phyloP scores from a whole-genome alignment of 208 protist species.

The Trypanosoma avium region DNA sequence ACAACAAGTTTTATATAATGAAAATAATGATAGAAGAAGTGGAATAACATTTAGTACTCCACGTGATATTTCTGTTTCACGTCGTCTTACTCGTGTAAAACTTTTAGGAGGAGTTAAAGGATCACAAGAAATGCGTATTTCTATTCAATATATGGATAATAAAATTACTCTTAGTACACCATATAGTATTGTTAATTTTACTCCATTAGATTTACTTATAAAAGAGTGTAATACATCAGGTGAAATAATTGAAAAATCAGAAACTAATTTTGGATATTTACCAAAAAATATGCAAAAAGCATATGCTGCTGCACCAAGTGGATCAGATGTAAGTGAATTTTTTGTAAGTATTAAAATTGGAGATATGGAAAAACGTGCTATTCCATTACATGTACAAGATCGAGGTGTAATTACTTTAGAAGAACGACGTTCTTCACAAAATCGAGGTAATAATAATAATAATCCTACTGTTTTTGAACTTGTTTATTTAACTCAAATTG shows the following conservation, averaged over 20 bases:
- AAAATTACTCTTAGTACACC: constrained; percentile 59
- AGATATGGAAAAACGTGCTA: constrained; percentile 34
- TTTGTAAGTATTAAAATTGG: constrained; percentile 68
- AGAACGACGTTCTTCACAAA: constrained; percentile 4
- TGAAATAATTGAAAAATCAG: constrained; percentile 25
- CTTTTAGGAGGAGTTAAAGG: constrained; percentile 2
- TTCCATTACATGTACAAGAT: constrained; percentile 83
- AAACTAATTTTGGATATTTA: constrained; percentile 62
- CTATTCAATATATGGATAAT: constrained; percentile 26
- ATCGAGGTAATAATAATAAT: not conserved
- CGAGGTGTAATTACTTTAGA: constrained; percentile 70
- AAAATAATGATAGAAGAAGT: not conserved
- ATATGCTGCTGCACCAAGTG: constrained; percentile 52
- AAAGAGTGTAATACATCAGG: constrained; percentile 56
- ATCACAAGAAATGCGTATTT: constrained; percentile 46
- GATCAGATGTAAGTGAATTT: constrained; percentile 46
- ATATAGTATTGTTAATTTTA: constrained; percentile 79
- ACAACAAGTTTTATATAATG: not conserved
- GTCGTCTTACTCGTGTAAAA: not conserved
- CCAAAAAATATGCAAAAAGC: constrained; percentile 50
- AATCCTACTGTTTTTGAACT: constrained; percentile 53
- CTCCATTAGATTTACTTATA: constrained; percentile 55
- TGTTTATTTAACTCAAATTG: constrained; percentile 58
- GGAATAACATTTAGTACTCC: constrained; percentile 4
- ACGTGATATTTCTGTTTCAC: not conserved